Conservation (phyloP, 1,139 yeast species). For the Blastobotrys ciferrii region DNA sequence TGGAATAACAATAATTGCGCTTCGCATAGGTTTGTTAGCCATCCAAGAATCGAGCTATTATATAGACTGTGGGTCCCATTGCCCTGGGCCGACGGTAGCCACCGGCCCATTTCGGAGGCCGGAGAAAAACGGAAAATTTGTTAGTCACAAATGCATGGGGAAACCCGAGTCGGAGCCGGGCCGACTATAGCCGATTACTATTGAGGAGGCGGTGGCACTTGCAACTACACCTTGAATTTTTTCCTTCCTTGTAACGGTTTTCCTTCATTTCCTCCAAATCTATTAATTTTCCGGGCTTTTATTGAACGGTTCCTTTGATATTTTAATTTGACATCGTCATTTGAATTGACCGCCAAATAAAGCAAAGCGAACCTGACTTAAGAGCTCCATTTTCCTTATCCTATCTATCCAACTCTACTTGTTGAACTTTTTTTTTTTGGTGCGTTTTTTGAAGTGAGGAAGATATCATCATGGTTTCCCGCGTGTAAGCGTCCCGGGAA, state of each 20-base stretch:
- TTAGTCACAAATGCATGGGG: not conserved
- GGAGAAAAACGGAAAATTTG: not conserved
- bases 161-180: not conserved
- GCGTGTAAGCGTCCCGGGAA: slow-evolving; percentile 7
- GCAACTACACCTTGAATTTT: not conserved
- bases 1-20: too few species aligned
- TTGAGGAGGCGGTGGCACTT: too few species aligned
- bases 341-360: slow-evolving; percentile 12
- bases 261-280: not conserved
- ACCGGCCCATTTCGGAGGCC: not conserved
- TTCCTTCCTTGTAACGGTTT: not conserved
- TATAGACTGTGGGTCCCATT: too few species aligned
- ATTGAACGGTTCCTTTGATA: not conserved
- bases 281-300: not conserved
- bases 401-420: not conserved
- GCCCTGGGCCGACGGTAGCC: too few species aligned
- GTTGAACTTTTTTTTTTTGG: slow-evolving; percentile 2
- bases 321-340: slow-evolving; percentile 12
- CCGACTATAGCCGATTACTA: slow-evolving; percentile 2
- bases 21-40: too few species aligned
- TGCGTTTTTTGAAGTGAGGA: slow-evolving; percentile 1
- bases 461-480: slow-evolving; percentile 6
- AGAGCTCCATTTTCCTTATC: not conserved
- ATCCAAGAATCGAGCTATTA: too few species aligned
- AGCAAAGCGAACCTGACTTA: not conserved